Conservation (phyloP, 495 filamentous ascomycete genomes). For the Penicillium desertorum region DNA sequence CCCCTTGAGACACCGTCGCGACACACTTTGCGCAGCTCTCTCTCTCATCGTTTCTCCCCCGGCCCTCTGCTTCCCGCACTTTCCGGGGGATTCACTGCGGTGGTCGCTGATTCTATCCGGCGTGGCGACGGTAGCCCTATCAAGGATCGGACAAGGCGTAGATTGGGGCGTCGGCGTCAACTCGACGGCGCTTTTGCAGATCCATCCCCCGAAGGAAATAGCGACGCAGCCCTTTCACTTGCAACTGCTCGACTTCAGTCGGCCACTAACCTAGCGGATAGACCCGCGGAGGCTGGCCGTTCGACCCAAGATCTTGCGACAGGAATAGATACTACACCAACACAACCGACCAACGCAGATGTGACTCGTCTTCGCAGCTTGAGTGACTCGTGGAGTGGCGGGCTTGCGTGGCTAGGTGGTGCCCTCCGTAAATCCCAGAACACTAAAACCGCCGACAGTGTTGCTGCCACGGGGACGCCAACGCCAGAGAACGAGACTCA, state of each 20-base stretch:
- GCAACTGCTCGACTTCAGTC: slow-evolving; percentile 36
- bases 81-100: slow-evolving; percentile 56
- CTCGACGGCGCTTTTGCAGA: slow-evolving; percentile 33
- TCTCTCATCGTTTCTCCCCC: slow-evolving; percentile 45
- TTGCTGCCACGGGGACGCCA: slow-evolving; percentile 18
- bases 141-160: slow-evolving; percentile 34
- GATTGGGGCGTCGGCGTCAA: slow-evolving; percentile 28
- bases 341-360: slow-evolving; percentile 22
- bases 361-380: slow-evolving; percentile 40
- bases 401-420: slow-evolving; percentile 47
- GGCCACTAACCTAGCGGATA: slow-evolving; percentile 25
- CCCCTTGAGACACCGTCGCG: slow-evolving; percentile 39
- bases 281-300: slow-evolving; percentile 26
- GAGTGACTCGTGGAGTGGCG: slow-evolving; percentile 46
- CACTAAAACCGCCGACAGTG: slow-evolving; percentile 14
- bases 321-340: slow-evolving; percentile 12
- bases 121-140: slow-evolving; percentile 48
- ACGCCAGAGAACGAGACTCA: slow-evolving; percentile 13
- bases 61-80: slow-evolving; percentile 42
- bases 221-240: slow-evolving; percentile 23
- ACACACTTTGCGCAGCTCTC: slow-evolving; percentile 35
- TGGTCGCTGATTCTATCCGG: slow-evolving; percentile 62
- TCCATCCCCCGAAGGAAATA: slow-evolving; percentile 18
- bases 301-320: slow-evolving; percentile 31
- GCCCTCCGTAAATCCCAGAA: slow-evolving; percentile 20